Conservation (phyloP, 768 basidiomycete species). For the Tricholoma bakamatsutake region DNA sequence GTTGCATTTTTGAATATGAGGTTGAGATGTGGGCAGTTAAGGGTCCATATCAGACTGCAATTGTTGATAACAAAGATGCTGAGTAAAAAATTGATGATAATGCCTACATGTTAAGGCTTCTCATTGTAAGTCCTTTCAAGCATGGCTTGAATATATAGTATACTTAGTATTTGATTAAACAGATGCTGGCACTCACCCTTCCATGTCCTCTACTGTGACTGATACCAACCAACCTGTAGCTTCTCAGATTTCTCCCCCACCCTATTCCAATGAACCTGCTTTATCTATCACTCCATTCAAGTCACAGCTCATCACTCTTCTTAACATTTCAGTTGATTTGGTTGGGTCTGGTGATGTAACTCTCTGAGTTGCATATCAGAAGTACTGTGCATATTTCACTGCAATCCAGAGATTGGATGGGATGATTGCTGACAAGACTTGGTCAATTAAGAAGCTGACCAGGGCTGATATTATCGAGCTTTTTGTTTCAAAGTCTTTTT, state of each 20-base stretch:
- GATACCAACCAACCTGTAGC: not conserved
- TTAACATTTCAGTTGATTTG: not conserved
- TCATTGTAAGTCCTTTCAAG: not conserved
- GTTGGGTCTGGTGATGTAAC: not conserved
- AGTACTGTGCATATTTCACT: not conserved
- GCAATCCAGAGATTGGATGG: not conserved
- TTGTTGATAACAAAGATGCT: not conserved
- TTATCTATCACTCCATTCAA: not conserved
- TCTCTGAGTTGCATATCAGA: not conserved
- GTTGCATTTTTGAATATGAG: not conserved
- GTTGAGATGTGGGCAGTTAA: not conserved
- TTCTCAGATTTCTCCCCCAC: no score
- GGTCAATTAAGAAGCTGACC: not conserved
- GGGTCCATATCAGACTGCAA: not conserved
- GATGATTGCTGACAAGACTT: not conserved
- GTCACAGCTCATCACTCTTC: not conserved
- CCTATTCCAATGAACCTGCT: not conserved
- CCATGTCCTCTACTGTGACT: no score
- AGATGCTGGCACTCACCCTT: no score
- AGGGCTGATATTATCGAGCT: not conserved
- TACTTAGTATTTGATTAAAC: no score
- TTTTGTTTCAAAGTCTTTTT: no score
- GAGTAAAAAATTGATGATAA: not conserved
- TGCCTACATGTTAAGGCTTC: not conserved
- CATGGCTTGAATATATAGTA: no score